phyloP scores from a whole-genome alignment of 139 green algal genomes.

The Haematococcus lacustris region DNA sequence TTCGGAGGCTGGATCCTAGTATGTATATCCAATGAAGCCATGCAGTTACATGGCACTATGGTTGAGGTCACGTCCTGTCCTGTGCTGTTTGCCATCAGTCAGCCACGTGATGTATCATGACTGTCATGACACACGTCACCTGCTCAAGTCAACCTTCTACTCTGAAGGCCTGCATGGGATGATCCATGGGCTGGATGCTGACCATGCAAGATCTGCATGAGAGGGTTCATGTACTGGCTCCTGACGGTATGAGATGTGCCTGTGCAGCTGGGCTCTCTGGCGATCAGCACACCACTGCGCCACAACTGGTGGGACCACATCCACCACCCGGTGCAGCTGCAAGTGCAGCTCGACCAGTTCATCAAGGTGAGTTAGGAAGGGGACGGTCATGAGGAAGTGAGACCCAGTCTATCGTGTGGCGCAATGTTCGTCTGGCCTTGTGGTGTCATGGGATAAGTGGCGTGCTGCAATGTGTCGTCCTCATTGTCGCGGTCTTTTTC shows the following conservation, averaged over 20 bases:
- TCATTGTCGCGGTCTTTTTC: no score
- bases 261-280: conserved; percentile 19
- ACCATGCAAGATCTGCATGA: not conserved
- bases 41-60: not conserved
- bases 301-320: conserved; percentile 32
- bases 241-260: not conserved
- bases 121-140: not conserved
- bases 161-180: no score
- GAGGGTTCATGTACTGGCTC: not conserved
- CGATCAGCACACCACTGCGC: conserved; percentile 13
- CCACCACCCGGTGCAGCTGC: not conserved
- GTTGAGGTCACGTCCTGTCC: not conserved
- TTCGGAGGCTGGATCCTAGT: conserved; percentile 27
- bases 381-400: no score
- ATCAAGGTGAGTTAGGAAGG: conserved; percentile 20
- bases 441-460: not conserved
- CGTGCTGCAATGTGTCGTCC: not conserved
- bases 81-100: not conserved
- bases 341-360: conserved; percentile 25
- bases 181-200: not conserved
- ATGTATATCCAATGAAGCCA: not conserved
- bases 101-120: not conserved
- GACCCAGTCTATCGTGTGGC: no score
- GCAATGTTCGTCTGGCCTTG: no score
- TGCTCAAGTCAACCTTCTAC: not conserved